These are phyloP conservation scores for Tothia fuscella DNA, from an alignment of 2,329 filamentous ascomycete species.

Conservation along the genomic window DNA sequence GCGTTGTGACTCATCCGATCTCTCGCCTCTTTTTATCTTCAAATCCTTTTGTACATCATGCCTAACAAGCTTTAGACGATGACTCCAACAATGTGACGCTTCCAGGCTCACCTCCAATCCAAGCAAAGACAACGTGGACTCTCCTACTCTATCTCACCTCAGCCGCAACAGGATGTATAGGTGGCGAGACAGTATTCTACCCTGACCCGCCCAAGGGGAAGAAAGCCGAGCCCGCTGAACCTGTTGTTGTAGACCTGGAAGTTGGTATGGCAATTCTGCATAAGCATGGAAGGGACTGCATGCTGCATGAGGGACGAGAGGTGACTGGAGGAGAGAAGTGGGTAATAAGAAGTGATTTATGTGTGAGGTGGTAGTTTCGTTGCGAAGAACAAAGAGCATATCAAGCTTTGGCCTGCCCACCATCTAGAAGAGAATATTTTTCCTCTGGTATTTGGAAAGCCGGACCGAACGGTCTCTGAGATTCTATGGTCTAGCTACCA, in stretches of 20 bases:
- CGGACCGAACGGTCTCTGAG: too few relatives aligned
- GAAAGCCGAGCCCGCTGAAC: slow-evolving; percentile 37
- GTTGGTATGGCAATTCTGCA: slow-evolving; percentile 80
- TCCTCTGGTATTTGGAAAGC: too few relatives aligned
- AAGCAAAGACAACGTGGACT: slow-evolving; percentile 77
- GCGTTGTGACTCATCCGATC: too few relatives aligned
- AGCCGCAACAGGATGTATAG: slow-evolving; percentile 58
- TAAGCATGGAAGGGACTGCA: slow-evolving; percentile 77
- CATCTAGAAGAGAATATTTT: too few relatives aligned
- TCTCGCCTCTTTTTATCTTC: too few relatives aligned
- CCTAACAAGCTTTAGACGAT: slow-evolving; percentile 56
- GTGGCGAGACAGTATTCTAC: slow-evolving; percentile 89
- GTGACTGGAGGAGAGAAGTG: slow-evolving; percentile 77
- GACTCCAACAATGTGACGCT: slow-evolving; percentile 66
- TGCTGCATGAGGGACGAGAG: slow-evolving; percentile 77
- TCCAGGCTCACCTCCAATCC: slow-evolving; percentile 28
- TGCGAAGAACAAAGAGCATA: too few relatives aligned
- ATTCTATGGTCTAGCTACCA: too few relatives aligned
- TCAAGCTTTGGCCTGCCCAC: too few relatives aligned
- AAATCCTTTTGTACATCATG: too few relatives aligned
- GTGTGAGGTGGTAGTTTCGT: slow-evolving; percentile 43
- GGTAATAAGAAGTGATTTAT: slow-evolving; percentile 77
- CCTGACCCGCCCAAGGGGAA: slow-evolving; percentile 40
- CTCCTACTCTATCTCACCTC: slow-evolving; percentile 78
- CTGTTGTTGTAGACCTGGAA: slow-evolving; percentile 61